phyloP scores from a whole-genome alignment of 163 green algal genomes.

The Picocystis sp. region DNA sequence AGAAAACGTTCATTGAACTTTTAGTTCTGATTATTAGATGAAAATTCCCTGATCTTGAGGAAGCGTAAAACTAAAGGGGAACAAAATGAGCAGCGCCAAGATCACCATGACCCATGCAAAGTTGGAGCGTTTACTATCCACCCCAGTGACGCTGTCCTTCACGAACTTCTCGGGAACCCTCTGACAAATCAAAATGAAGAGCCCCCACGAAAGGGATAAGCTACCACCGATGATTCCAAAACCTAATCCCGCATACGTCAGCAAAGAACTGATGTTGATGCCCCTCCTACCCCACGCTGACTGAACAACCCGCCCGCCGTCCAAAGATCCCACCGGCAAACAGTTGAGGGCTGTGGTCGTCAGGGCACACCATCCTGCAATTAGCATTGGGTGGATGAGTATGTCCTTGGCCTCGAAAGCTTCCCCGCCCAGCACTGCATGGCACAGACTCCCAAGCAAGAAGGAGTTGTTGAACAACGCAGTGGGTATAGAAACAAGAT shows the following conservation, averaged over 20 bases:
- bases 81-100: no score
- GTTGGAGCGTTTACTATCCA: no score
- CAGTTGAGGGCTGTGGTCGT: constrained; percentile 71
- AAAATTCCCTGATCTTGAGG: no score
- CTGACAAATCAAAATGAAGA: constrained; percentile 77
- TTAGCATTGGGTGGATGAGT: constrained; percentile 39
- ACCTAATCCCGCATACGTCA: constrained; percentile 71
- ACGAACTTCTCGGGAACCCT: constrained; percentile 50
- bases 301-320: constrained; percentile 64
- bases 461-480: constrained; percentile 63
- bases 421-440: constrained; percentile 23
- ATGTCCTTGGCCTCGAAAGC: constrained; percentile 13
- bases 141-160: constrained; percentile 15
- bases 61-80: no score
- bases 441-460: constrained; percentile 38
- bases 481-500: constrained; percentile 46
- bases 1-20: no score
- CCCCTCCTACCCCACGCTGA: constrained; percentile 45
- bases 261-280: constrained; percentile 54
- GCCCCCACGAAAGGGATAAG: constrained; percentile 52
- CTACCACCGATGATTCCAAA: constrained; percentile 52
- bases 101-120: no score
- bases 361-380: constrained; percentile 75
- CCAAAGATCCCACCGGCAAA: constrained; percentile 66
- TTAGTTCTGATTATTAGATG: no score